These are phyloP conservation scores for Effrenium voratum DNA, from an alignment of 73 alveolate genomes.

Conservation along the genomic window DNA sequence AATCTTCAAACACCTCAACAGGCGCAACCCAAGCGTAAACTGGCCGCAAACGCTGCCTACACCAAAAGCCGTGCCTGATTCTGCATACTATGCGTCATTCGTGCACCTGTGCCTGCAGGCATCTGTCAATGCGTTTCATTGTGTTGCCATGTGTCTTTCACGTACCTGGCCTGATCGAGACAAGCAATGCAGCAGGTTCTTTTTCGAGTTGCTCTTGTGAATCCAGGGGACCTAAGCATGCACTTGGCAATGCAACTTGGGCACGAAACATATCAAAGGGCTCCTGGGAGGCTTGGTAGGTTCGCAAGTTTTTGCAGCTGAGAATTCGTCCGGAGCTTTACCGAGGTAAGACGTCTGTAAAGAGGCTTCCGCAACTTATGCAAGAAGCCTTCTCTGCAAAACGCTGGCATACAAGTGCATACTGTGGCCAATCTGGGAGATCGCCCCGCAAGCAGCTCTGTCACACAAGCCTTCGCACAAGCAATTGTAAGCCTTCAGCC, in stretches of 20 bases:
- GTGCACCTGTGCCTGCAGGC: conserved; percentile 42
- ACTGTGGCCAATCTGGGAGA: no score
- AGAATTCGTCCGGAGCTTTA: no score
- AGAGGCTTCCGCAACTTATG: no score
- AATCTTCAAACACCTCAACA: neutral
- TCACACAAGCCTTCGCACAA: neutral
- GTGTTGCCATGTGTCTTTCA: neutral
- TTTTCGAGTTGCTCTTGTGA: conserved; percentile 64
- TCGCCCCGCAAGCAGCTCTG: no score
- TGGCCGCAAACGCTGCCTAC: neutral
- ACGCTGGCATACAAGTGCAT: no score
- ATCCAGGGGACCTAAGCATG: conserved; percentile 85
- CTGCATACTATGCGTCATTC: conserved; percentile 88
- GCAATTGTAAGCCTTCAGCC: neutral
- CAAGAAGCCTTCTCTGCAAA: no score
- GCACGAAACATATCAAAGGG: no score
- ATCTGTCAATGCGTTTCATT: neutral
- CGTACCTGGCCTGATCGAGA: conserved; percentile 37
- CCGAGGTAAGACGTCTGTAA: no score
- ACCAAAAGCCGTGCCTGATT: neutral
- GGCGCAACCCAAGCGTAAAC: no score
- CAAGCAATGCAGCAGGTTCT: conserved; percentile 56
- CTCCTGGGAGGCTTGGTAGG: no score
- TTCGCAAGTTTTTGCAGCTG: no score
- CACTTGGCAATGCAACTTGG: no score